Conservation (phyloP, 1,284 basidiomycete genomes). For the Mycosarcoma mackinlayi region DNA sequence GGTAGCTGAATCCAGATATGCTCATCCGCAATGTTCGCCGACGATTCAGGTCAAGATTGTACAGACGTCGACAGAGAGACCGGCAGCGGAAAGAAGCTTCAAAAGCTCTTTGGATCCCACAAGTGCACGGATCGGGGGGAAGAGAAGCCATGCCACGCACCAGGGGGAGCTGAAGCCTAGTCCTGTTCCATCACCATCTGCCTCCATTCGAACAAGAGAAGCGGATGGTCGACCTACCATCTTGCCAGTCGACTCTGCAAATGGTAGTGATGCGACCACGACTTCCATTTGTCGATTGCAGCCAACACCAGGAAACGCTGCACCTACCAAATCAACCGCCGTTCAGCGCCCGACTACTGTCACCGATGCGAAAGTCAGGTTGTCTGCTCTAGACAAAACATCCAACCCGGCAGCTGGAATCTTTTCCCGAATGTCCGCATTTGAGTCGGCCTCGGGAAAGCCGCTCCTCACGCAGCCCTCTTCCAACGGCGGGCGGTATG, state of each 20-base stretch:
- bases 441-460: conserved; percentile 15
- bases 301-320: conserved; percentile 49
- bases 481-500: conserved; percentile 4
- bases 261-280: too few species aligned
- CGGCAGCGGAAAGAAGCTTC: conserved; percentile 17
- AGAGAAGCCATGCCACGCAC: conserved; percentile 37
- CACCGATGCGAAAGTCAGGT: too few species aligned
- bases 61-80: neutral
- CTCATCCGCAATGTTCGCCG: conserved; percentile 35
- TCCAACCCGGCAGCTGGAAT: conserved; percentile 50
- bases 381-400: too few species aligned
- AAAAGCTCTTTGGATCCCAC: conserved; percentile 13
- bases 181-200: conserved; percentile 23
- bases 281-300: conserved; percentile 30
- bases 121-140: neutral
- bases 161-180: conserved; percentile 41
- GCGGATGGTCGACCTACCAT: neutral
- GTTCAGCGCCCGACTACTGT: neutral
- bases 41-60: conserved; percentile 14
- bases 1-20: conserved; percentile 12
- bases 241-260: neutral
- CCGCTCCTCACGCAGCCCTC: neutral
- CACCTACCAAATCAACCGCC: conserved; percentile 44
- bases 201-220: conserved; percentile 12
- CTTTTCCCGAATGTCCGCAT: conserved; percentile 27